Evolutionary conservation across 495 filamentous ascomycete genomes (phyloP), one percentile per base, ranked within the genome.

Genomic region (Aspergillus diversus): DNA sequence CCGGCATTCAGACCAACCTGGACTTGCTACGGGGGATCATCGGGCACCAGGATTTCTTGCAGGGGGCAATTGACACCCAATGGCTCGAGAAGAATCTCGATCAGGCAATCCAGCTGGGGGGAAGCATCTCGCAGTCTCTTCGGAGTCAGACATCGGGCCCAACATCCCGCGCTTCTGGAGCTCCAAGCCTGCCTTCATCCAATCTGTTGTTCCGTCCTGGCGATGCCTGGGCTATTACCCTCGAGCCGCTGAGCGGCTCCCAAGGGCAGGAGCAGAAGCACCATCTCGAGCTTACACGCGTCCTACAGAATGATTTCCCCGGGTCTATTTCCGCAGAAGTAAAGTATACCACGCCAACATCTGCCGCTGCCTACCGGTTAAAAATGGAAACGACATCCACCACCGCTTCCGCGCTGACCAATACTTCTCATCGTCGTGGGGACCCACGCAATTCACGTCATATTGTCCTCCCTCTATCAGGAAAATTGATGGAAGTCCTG

Each of bases 241-340:
- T 86, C 8, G 70, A 78, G 17, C 73, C 81, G 7, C 62, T 75
- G 12, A 33, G 27, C 15, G 42, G 49, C 59, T 15, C 56, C 47
- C 61, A 63, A 63, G 63, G 51, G 55, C 60, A 59, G 59, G 50
- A 64, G 46, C 60, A 33, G 34, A 68, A 63, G 5, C 75, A 78
- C 60, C 84, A 87, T 66, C 69, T 89, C 9, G 75, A 76, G 52
- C 67, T 89, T 5, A 81, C 79, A 5, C 80, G 81, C 16, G 74
- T 89, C 15, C 69, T 84, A 3, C 80, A 79, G 33, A 87, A 87
- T 65, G 83, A 86, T 35, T 88, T 89, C 63, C 85, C 86, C 4
- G 59, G 76, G 0, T 81, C 80, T 0, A 67, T 89, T 1, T 63
- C 81, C 0, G 85, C 84, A 2, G 83, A 86, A 12, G 75, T 87